These are phyloP conservation scores for Arthroderma uncinatum DNA, from an alignment of 2,329 filamentous ascomycete species.

Conservation along the genomic window DNA sequence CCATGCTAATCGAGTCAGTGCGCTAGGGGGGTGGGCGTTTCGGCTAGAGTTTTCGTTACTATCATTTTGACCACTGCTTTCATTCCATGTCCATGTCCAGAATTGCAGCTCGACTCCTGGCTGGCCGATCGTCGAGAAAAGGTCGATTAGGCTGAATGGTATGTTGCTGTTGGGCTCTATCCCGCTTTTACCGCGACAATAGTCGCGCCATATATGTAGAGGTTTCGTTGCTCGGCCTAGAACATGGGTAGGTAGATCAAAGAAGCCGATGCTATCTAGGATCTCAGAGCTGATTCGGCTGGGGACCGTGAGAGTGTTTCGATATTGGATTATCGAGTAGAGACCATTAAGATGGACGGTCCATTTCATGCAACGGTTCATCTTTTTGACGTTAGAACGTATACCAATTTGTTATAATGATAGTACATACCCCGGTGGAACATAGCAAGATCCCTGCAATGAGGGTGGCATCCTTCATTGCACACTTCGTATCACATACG, in stretches of 20 bases:
- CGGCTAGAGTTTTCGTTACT: neutral
- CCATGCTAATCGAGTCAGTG: slow-evolving; percentile 6
- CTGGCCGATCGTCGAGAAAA: slow-evolving; percentile 10
- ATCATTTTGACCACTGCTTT: neutral
- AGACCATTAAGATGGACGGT: slow-evolving; percentile 13
- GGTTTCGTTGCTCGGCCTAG: slow-evolving; percentile 9
- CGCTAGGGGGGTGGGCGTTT: neutral
- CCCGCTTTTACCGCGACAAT: slow-evolving; percentile 11
- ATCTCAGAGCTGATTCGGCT: slow-evolving; percentile 8
- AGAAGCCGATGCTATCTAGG: slow-evolving; percentile 11
- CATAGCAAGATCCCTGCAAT: slow-evolving; percentile 12
- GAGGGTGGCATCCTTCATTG: slow-evolving; percentile 10
- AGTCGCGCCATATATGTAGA: slow-evolving; percentile 14
- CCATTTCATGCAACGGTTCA: slow-evolving; percentile 13
- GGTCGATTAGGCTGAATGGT: slow-evolving; percentile 11
- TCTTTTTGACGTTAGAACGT: slow-evolving; percentile 1
- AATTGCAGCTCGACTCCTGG: slow-evolving; percentile 9
- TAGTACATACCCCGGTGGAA: slow-evolving; percentile 9
- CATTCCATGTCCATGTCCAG: slow-evolving; percentile 10
- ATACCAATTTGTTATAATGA: neutral
- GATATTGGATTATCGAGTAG: slow-evolving; percentile 9
- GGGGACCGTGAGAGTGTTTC: slow-evolving; percentile 5
- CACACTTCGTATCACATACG: slow-evolving; percentile 7
- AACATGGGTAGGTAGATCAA: slow-evolving; percentile 12
- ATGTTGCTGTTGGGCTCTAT: slow-evolving; percentile 11